Conservation (phyloP, 2,329 filamentous ascomycete genomes). For the Diaporthe aspalathi region DNA sequence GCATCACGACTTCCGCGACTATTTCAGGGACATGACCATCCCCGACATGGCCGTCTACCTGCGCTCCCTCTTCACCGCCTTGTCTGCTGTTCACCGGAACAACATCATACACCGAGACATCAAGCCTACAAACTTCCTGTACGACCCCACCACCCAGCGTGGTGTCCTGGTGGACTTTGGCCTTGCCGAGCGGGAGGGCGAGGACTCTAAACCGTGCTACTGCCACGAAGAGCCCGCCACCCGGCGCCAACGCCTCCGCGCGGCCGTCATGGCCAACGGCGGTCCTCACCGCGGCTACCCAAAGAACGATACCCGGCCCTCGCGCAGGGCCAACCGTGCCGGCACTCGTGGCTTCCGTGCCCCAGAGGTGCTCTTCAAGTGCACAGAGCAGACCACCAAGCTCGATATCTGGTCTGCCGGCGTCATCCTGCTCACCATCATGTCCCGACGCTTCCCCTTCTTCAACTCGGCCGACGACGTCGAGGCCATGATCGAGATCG, state of each 20-base stretch:
- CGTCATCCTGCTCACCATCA: conserved; percentile 95
- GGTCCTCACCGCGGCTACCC: conserved; percentile 77
- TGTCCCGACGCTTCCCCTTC: conserved; percentile 94
- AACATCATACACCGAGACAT: conserved; percentile 94
- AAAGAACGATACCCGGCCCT: conserved; percentile 88
- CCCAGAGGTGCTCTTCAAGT: conserved; percentile 96
- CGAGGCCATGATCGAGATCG: conserved; percentile 96
- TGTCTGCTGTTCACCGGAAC: conserved; percentile 84
- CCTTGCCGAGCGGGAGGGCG: conserved; percentile 86
- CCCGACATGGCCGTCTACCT: conserved; percentile 92
- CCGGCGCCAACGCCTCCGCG: conserved; percentile 69
- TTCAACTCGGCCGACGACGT: conserved; percentile 99
- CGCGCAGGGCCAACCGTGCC: conserved; percentile 90
- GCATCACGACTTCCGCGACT: conserved; percentile 93
- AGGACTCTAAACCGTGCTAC: conserved; percentile 82
- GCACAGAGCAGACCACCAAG: conserved; percentile 91
- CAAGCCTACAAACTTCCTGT: conserved; percentile 97
- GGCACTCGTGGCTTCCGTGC: conserved; percentile 96
- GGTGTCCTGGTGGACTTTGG: conserved; percentile 99
- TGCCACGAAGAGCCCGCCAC: conserved; percentile 75
- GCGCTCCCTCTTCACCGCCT: conserved; percentile 84
- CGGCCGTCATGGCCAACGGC: conserved; percentile 67
- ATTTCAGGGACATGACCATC: conserved; percentile 91
- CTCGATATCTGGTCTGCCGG: conserved; percentile 98
- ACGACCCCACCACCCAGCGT: conserved; percentile 81